A percentile compares a stretch with the other conserved stretches of the same genome.
phyloP scores from a whole-genome alignment of 139 green algal species.

The Tetradesmus lagerheimii region DNA sequence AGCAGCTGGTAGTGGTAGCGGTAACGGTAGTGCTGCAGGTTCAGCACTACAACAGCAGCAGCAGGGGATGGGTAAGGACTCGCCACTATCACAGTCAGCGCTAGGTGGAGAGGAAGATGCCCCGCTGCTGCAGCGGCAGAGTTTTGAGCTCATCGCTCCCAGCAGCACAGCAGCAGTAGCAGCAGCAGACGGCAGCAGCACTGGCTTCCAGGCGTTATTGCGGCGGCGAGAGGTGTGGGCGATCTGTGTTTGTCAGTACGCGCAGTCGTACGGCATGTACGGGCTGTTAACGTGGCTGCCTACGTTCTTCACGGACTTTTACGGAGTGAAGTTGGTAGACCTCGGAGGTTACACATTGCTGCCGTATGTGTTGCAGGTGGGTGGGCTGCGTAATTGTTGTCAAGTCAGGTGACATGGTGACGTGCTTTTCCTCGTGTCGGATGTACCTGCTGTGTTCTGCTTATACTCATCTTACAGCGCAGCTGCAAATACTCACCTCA shows the following conservation, averaged over 20 bases:
- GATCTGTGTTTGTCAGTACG: conserved; percentile 83
- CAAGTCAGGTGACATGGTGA: too few species aligned
- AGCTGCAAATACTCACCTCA: too few species aligned
- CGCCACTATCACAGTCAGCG: not conserved
- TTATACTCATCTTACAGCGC: too few species aligned
- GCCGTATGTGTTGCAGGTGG: conserved; percentile 78
- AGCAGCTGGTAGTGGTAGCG: not conserved
- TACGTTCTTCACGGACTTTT: conserved; percentile 83
- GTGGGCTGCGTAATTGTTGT: too few species aligned
- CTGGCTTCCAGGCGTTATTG: conserved; percentile 60
- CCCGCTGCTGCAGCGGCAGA: conserved; percentile 28
- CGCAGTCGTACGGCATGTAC: conserved; percentile 77
- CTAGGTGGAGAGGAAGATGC: not conserved
- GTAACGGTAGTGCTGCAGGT: not conserved
- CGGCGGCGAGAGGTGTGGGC: conserved; percentile 72
- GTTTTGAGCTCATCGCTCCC: not conserved
- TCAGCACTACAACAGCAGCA: conserved; percentile 26
- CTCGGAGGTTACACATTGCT: conserved; percentile 80
- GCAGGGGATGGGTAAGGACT: conserved; percentile 27
- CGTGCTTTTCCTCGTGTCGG: too few species aligned
- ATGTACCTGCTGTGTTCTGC: too few species aligned
- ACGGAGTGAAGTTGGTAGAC: conserved; percentile 69
- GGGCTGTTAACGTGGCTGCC: conserved; percentile 88
- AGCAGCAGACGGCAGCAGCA: conserved; percentile 2
- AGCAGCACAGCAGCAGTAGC: conserved; percentile 5